Conservation (phyloP, 2,329 filamentous ascomycete species). For the Arachnomyces sp. region DNA sequence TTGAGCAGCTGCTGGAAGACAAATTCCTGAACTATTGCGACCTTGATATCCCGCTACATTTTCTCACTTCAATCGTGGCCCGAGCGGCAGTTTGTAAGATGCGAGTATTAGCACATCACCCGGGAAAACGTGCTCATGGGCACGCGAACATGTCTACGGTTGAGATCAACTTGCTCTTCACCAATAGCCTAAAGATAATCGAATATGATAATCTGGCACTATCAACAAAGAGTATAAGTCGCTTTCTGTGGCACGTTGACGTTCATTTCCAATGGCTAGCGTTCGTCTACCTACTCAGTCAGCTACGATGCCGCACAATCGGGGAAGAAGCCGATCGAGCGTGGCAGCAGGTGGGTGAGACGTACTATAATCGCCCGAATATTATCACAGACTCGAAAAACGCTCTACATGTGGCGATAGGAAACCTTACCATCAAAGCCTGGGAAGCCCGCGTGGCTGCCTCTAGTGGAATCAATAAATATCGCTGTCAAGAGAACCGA, state of each 20-base stretch:
- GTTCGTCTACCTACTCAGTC: conserved; percentile 39
- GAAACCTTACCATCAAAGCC: conserved; percentile 37
- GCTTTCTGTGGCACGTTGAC: conserved; percentile 38
- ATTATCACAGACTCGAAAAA: conserved; percentile 29
- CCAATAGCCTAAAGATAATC: conserved; percentile 29
- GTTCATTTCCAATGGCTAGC: conserved; percentile 43
- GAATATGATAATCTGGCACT: conserved; percentile 35
- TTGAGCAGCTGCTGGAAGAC: conserved; percentile 23
- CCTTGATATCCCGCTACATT: conserved; percentile 30
- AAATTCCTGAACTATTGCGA: conserved; percentile 30
- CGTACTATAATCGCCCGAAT: conserved; percentile 36
- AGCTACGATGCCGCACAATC: conserved; percentile 27
- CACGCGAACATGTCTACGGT: conserved; percentile 18
- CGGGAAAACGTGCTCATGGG: conserved; percentile 19
- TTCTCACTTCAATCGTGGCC: conserved; percentile 32
- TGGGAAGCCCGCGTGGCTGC: conserved; percentile 28
- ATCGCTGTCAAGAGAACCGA: too few relatives aligned
- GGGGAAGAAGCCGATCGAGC: conserved; percentile 27
- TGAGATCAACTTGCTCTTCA: conserved; percentile 31
- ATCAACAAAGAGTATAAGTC: conserved; percentile 27
- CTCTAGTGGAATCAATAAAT: too few relatives aligned
- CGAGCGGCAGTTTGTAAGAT: conserved; percentile 31
- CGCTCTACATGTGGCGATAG: conserved; percentile 37
- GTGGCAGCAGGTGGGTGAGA: conserved; percentile 37
- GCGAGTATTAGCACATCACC: conserved; percentile 30